Evolutionary conservation across 176 grass and related monocot species (phyloP), one percentile per base, ranked within the genome.

Genomic region (Dactylis glomerata): DNA sequence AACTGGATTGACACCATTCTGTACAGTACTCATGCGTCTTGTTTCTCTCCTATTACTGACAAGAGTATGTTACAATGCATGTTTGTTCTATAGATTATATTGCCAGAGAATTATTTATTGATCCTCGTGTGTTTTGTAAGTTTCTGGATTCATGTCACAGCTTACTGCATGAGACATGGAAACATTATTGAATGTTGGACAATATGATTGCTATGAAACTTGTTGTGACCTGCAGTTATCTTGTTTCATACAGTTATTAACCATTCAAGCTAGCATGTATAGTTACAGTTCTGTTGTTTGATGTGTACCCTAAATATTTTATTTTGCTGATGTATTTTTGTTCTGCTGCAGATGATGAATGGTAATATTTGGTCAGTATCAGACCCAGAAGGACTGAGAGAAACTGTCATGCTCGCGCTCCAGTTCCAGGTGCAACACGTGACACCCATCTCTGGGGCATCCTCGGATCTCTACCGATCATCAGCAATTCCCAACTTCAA

Each of bases 341-440:
- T 33, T 68, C 54, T 80, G 56, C 0, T 54, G 59, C 86, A 99
- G 96, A 87, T 88, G 84, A 99, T 99, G 96, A 87, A 94, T 81
- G 96, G 96, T 9, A 91, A 99, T 56, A 99, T 99, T 79, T 93
- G 86, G 87, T 89, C 88, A 36, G 86, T 87, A 27, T 91, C 91
- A 59, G 89, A 88, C 71, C 82, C 89, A 6, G 66, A 92, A 69
- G 88, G 89, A 58, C 79, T 88, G 0, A 81, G 85, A 66, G 86
- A 94, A 85, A 96, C 88, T 13, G 86, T 96, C 31, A 88, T 92
- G 23, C 88, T 96, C 0, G 86, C 86, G 44, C 84, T 99, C 71
- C 89, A 88, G 41, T 91, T 99, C 82, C 96, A 91, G 80, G 75
- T 90, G 41, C 91, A 92, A 87, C 72, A 83, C 62, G 65, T 76